Conservation (phyloP, 225 moss, liverwort and hornwort species). For the Climacium dendroides region DNA sequence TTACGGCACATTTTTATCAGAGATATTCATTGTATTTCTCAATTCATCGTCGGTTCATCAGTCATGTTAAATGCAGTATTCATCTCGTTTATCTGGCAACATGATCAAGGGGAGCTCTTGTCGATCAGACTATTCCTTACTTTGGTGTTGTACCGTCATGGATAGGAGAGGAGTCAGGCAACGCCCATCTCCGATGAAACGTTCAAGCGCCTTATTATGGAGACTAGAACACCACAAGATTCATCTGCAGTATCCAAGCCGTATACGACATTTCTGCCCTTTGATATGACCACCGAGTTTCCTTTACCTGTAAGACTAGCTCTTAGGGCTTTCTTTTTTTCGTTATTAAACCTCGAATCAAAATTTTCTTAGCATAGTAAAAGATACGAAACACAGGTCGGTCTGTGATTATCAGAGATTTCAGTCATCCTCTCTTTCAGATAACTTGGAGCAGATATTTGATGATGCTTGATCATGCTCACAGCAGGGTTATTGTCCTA, state of each 20-base stretch:
- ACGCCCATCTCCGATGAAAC: conserved; percentile 36
- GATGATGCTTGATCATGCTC: not conserved
- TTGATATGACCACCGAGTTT: conserved; percentile 46
- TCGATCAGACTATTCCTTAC: not conserved
- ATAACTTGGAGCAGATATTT: not conserved
- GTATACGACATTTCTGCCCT: conserved; percentile 36
- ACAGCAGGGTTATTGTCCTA: not conserved
- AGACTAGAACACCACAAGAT: conserved; percentile 23
- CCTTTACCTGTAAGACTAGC: conserved; percentile 31
- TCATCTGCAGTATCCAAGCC: conserved; percentile 10
- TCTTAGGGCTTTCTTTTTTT: not conserved
- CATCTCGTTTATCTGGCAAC: not conserved
- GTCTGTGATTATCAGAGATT: not conserved
- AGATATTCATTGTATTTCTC: not conserved
- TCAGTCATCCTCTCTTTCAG: not conserved
- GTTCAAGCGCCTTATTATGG: conserved; percentile 40
- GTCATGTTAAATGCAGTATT: not conserved
- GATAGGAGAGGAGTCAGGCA: conserved; percentile 27
- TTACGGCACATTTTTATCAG: not conserved
- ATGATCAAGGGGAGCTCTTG: not conserved
- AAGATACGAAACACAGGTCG: not conserved
- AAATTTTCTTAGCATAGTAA: not conserved
- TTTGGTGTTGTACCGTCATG: not conserved
- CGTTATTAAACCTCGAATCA: not conserved
- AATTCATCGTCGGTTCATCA: not conserved